Conservation (phyloP, 2,329 filamentous ascomycete genomes). For the Plectosphaerella sp. region DNA sequence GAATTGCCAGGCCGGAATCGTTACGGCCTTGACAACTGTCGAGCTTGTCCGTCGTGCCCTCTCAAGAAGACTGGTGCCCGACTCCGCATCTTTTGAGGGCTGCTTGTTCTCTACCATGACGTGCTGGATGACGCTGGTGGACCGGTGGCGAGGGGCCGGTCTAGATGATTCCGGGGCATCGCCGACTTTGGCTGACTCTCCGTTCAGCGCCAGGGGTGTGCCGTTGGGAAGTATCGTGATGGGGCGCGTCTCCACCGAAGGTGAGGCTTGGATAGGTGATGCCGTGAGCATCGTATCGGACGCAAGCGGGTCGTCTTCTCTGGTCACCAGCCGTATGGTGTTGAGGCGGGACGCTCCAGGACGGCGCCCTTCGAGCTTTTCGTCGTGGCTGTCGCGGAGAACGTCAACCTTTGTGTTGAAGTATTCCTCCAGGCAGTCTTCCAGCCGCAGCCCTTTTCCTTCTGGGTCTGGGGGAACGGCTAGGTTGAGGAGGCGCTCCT, state of each 20-base stretch:
- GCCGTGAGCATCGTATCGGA: conserved; percentile 25
- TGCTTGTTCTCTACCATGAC: conserved; percentile 49
- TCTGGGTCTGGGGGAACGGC: conserved; percentile 77
- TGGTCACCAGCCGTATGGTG: conserved; percentile 27
- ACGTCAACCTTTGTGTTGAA: conserved; percentile 95
- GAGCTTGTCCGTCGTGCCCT: conserved; percentile 41
- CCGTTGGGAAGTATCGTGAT: conserved; percentile 4
- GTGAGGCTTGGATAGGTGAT: conserved; percentile 24
- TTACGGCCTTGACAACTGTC: conserved; percentile 69
- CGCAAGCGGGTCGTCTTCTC: conserved; percentile 18
- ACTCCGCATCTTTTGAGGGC: conserved; percentile 35
- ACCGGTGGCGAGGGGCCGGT: conserved; percentile 36
- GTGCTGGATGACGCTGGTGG: conserved; percentile 59
- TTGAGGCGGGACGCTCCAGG: conserved; percentile 21
- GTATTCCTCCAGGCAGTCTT: conserved; percentile 89
- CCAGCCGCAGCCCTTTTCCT: conserved; percentile 69
- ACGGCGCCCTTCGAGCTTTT: conserved; percentile 31
- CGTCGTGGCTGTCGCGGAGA: conserved; percentile 62
- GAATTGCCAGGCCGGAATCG: conserved; percentile 97
- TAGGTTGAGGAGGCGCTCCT: conserved; percentile 85
- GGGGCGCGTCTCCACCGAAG: conserved; percentile 12
- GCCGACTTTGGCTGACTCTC: neutral
- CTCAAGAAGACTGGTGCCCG: conserved; percentile 32
- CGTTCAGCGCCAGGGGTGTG: neutral
- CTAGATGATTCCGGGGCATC: conserved; percentile 17